Base-by-base conservation (phyloP, 192 early-diverging fungal species). In the Borealophlyctis nickersoniae region DNA sequence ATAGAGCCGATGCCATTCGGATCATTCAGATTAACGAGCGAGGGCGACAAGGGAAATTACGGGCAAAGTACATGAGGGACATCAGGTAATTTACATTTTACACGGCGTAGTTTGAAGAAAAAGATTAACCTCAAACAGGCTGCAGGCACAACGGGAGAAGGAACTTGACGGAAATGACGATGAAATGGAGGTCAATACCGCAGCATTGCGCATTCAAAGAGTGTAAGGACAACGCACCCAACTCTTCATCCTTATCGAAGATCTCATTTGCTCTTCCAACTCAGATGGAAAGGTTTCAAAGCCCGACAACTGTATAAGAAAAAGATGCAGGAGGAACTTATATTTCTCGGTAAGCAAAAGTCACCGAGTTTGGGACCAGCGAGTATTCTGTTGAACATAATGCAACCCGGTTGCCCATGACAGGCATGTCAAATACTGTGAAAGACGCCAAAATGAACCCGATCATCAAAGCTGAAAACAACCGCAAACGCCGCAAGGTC, bases 11-110 rank as follows among this genome's bases (percentile, higher is more conserved):
- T 13, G 84, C 84, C 4, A 71, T 85, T 22, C 68, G 66, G 32
- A 75, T 82, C 50, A 77, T 86, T 57, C 84, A 86, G 55, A 69
- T 74, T 30, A 82, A 75, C 51, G 84, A 86, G 72, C 67, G 84
- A 3, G 82, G 79, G 2, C 64, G 84, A 35, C 82, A 86, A 52
- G 81, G 81, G 1, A 61, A 73, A 28, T 58, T 85, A 36, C 58
- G 82, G 49, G 84, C 81, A 29, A 86, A 85, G 63, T 85, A 86
- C 58, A 86, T 85, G 84, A 52, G 74, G 2, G 84, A 84, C 30
- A 80, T 86, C 59, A 76, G 72, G 81, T 83, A 66, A 3, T 61
- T 62, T 0, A 49, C 11, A 0, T 60, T 54, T 2, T 14, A 31
- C n/a, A n/a, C n/a, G n/a, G n/a, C 0, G 4, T 24, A 28, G 1